Conservation (phyloP, 2,329 filamentous ascomycete genomes). For the Chaetomiaceae sp. region DNA sequence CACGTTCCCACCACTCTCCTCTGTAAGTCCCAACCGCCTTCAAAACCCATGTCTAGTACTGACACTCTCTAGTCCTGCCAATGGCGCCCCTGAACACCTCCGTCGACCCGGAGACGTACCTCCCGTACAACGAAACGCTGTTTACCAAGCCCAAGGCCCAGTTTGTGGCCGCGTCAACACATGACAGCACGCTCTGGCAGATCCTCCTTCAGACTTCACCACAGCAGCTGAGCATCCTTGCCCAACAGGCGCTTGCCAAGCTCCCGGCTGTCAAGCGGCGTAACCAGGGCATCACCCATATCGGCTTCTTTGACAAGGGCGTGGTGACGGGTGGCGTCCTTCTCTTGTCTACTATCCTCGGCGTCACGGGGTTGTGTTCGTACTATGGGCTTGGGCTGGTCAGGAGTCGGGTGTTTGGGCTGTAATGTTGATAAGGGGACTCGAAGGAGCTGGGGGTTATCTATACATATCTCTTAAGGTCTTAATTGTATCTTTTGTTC, state of each 20-base stretch:
- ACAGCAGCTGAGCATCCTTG: neutral
- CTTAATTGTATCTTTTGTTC: too few species aligned
- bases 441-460: too few species aligned
- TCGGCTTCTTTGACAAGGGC: constrained; percentile 3
- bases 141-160: neutral
- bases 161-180: neutral
- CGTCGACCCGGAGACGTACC: neutral
- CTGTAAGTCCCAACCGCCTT: neutral
- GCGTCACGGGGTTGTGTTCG: neutral
- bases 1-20: constrained; percentile 5
- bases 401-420: neutral
- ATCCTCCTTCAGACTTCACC: neutral
- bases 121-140: neutral
- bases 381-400: constrained; percentile 5
- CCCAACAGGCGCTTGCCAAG: neutral
- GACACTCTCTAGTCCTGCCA: neutral
- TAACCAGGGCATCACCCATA: neutral
- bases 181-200: neutral
- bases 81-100: neutral
- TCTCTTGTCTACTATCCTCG: neutral
- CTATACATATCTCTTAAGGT: too few species aligned
- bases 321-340: neutral
- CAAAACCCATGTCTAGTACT: neutral
- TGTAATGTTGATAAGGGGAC: neutral
- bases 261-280: neutral